Evolutionary conservation across 2,329 filamentous ascomycete species (phyloP).

Genomic region (Aspergillus tubingensis): DNA sequence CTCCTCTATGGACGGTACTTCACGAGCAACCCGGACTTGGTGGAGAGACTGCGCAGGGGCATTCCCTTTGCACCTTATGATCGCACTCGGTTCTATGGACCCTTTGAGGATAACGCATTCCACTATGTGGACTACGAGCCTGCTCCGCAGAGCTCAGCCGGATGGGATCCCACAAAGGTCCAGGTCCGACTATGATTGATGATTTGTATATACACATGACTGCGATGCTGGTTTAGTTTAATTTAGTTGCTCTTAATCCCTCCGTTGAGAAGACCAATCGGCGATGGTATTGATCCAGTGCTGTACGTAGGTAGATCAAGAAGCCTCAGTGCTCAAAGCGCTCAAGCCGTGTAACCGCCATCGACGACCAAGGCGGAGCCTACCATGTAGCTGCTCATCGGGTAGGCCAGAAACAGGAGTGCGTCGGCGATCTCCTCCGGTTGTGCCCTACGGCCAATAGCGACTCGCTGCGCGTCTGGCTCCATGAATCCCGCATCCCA

Average conservation of each 20-base stretch:
- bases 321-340: no score
- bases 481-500: conserved; percentile 2
- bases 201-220: not conserved
- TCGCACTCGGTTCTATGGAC: conserved; percentile 48
- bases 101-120: conserved; percentile 36
- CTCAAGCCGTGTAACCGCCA: conserved; percentile 27
- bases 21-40: conserved; percentile 53
- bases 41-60: conserved; percentile 46
- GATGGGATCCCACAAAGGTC: not conserved
- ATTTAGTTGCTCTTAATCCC: not conserved
- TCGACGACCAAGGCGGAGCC: conserved; percentile 35
- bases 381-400: conserved; percentile 49
- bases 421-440: conserved; percentile 46
- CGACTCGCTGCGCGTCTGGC: conserved; percentile 22
- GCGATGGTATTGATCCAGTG: not conserved
- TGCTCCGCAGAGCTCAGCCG: conserved; percentile 10
- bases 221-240: not conserved
- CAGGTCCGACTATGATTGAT: not conserved
- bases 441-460: conserved; percentile 51
- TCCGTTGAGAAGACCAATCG: not conserved
- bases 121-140: conserved; percentile 35
- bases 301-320: not conserved
- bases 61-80: conserved; percentile 47
- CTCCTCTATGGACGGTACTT: conserved; percentile 53
- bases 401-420: conserved; percentile 48